These are phyloP conservation scores for Nemania serpens DNA, from an alignment of 2,329 filamentous ascomycete genomes.

Conservation along the genomic window DNA sequence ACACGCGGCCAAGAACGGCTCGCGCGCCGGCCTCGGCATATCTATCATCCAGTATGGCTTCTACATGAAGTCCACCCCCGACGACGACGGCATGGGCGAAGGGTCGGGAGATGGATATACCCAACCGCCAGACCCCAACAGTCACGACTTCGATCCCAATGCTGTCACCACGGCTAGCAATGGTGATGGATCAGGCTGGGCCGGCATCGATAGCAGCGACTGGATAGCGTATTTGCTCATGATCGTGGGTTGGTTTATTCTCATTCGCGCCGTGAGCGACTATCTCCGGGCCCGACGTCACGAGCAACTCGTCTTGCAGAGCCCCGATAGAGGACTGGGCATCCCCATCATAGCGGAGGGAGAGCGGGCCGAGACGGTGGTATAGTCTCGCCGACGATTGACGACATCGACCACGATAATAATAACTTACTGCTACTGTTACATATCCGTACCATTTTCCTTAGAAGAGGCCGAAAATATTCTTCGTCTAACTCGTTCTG, in stretches of 20 bases:
- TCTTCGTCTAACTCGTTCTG: not conserved
- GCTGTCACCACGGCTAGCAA: conserved; percentile 54
- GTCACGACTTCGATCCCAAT: conserved; percentile 82
- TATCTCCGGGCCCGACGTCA: conserved; percentile 87
- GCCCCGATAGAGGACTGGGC: conserved; percentile 83
- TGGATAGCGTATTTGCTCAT: conserved; percentile 93
- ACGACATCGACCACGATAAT: not conserved
- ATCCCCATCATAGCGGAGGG: conserved; percentile 86
- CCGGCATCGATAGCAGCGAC: conserved; percentile 73
- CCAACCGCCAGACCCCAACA: conserved; percentile 83
- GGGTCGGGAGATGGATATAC: conserved; percentile 61
- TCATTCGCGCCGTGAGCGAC: conserved; percentile 91
- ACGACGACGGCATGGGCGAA: conserved; percentile 51
- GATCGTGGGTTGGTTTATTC: conserved; percentile 97
- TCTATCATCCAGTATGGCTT: conserved; percentile 97
- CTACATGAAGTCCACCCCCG: conserved; percentile 76
- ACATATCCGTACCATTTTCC: conserved; percentile 4
- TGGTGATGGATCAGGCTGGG: conserved; percentile 49
- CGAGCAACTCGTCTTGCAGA: conserved; percentile 90
- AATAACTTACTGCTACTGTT: not conserved
- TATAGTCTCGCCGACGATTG: conserved; percentile 50
- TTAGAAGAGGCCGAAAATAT: not conserved
- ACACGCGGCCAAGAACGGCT: conserved; percentile 97
- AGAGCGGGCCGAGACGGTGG: conserved; percentile 77
- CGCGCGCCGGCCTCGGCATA: conserved; percentile 89